phyloP scores from a whole-genome alignment of 176 grass and related monocot species.

The Microstegium vimineum region DNA sequence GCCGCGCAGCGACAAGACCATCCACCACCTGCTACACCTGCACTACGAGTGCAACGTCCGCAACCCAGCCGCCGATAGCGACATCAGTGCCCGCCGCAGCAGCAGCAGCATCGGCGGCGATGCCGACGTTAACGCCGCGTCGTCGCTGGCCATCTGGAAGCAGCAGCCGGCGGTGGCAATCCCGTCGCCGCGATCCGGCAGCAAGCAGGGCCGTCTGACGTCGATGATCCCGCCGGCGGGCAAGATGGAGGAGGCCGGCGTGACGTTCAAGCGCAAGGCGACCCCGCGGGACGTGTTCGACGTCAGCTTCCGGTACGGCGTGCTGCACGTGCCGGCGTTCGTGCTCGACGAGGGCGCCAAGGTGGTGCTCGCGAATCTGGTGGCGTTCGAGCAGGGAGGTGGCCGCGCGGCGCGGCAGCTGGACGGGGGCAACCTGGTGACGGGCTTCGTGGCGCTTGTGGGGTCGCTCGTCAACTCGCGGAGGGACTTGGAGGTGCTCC shows the following conservation, averaged over 20 bases:
- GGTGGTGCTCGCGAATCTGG: constrained; percentile 53
- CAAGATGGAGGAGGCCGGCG: constrained; percentile 46
- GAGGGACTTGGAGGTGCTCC: constrained; percentile 47
- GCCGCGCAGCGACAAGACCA: constrained; percentile 18
- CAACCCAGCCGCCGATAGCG: not conserved
- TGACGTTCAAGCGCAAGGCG: constrained; percentile 48
- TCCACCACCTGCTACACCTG: constrained; percentile 51
- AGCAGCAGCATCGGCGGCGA: not conserved
- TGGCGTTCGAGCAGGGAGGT: constrained; percentile 49
- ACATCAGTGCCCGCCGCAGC: constrained; percentile 3
- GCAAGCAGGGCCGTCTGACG: constrained; percentile 23
- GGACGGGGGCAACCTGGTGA: constrained; percentile 37
- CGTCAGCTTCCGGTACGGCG: constrained; percentile 38
- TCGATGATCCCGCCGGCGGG: constrained; percentile 42
- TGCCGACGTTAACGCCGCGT: not conserved
- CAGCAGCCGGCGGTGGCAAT: constrained; percentile 25
- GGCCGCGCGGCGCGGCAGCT: constrained; percentile 27
- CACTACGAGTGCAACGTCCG: constrained; percentile 58
- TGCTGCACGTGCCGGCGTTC: constrained; percentile 43
- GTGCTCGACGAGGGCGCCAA: constrained; percentile 38
- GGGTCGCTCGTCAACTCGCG: constrained; percentile 42
- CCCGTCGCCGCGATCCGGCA: constrained; percentile 13
- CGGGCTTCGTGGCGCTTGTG: constrained; percentile 42
- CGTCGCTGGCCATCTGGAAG: constrained; percentile 42
- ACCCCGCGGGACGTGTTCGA: constrained; percentile 43